These are phyloP conservation scores for Closterium sp. DNA, from an alignment of 139 green algal species.

Conservation along the genomic window DNA sequence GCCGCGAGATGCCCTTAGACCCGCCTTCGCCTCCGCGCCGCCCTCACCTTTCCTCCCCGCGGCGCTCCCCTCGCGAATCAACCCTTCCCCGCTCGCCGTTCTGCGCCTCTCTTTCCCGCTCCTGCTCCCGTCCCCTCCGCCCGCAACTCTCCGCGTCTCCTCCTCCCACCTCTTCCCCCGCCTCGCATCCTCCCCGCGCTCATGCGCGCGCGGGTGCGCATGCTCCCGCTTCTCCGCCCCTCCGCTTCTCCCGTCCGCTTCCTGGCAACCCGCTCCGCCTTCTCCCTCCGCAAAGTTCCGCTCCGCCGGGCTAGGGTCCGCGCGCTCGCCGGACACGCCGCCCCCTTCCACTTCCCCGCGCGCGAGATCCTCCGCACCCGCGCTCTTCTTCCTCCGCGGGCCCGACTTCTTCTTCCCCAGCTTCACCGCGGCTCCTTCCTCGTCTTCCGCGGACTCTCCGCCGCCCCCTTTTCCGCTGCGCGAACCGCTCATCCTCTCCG, in stretches of 20 bases:
- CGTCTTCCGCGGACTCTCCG: neutral
- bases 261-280: neutral
- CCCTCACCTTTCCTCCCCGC: neutral
- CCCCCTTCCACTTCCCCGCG: neutral
- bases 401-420: neutral
- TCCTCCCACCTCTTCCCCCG: neutral
- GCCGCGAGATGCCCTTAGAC: neutral
- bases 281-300: neutral
- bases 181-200: neutral
- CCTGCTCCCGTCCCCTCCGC: neutral
- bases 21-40: neutral
- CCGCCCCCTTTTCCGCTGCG: neutral
- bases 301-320: neutral
- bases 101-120: neutral
- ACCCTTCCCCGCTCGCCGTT: neutral
- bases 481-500: neutral
- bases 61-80: neutral
- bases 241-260: neutral
- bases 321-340: neutral
- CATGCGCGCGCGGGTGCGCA: neutral
- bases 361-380: neutral
- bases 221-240: neutral
- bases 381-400: neutral
- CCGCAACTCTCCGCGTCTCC: neutral
- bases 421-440: neutral